Conservation (phyloP, 495 filamentous ascomycete genomes). For the Cercophora scortea region DNA sequence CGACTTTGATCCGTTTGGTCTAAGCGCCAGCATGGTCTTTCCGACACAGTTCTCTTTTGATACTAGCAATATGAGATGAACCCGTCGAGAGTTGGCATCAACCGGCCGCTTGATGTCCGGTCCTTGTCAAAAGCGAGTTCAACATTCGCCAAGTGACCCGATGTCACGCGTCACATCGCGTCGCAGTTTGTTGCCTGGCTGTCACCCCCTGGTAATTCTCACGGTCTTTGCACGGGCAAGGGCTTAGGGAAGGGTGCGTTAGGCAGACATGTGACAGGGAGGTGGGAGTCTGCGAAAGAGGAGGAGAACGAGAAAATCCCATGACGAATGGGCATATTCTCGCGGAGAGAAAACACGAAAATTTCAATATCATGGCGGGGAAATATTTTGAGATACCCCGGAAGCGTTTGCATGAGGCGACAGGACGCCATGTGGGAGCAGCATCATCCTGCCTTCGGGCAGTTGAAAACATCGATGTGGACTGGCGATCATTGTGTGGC, state of each 20-base stretch:
- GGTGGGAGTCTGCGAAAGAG: not conserved
- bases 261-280: not conserved
- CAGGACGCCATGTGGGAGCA: not conserved
- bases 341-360: not conserved
- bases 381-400: slow-evolving; percentile 13
- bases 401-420: slow-evolving; percentile 16
- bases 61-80: slow-evolving; percentile 48
- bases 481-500: not conserved
- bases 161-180: too few relatives aligned
- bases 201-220: not conserved
- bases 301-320: not conserved
- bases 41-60: slow-evolving; percentile 84
- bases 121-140: too few relatives aligned
- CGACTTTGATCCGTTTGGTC: slow-evolving; percentile 84
- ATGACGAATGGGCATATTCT: not conserved
- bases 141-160: too few relatives aligned
- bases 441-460: too few relatives aligned
- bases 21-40: slow-evolving; percentile 90
- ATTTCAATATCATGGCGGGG: slow-evolving; percentile 6
- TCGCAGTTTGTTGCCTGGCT: too few relatives aligned
- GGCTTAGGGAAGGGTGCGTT: not conserved
- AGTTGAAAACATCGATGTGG: not conserved
- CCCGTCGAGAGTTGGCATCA: not conserved
- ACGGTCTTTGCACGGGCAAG: not conserved
- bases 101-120: too few relatives aligned